phyloP scores from a whole-genome alignment of 2,329 filamentous ascomycete species.

The Aureobasidium sp. region DNA sequence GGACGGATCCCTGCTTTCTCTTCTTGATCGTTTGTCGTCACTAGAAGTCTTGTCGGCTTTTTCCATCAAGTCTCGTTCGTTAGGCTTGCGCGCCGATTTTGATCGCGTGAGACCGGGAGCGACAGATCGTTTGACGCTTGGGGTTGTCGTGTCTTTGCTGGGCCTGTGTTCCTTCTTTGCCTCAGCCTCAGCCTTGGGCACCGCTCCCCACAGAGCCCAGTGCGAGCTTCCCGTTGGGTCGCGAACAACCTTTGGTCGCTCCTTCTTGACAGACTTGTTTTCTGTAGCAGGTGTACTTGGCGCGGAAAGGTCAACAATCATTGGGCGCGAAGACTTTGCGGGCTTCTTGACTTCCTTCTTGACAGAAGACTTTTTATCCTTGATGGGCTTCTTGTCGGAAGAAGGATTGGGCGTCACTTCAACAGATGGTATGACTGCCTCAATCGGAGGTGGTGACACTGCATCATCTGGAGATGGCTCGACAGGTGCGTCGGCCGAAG shows the following conservation, averaged over 20 bases:
- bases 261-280: slow-evolving; percentile 55
- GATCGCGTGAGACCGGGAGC: slow-evolving; percentile 42
- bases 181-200: slow-evolving; percentile 26
- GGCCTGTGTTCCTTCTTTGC: slow-evolving; percentile 35
- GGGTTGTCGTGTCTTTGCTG: slow-evolving; percentile 30
- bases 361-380: slow-evolving; percentile 26
- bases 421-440: slow-evolving; percentile 17
- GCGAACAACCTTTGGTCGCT: slow-evolving; percentile 67
- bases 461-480: slow-evolving; percentile 16
- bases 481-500: slow-evolving; percentile 15
- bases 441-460: slow-evolving; percentile 12
- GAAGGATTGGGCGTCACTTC: background rate
- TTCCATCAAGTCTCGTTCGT: slow-evolving; percentile 39
- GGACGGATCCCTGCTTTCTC: slow-evolving; percentile 33
- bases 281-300: slow-evolving; percentile 41
- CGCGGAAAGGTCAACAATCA: slow-evolving; percentile 6
- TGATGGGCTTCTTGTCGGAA: slow-evolving; percentile 14
- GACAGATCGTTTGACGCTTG: slow-evolving; percentile 31
- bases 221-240: slow-evolving; percentile 46
- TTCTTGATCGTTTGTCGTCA: slow-evolving; percentile 59
- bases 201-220: slow-evolving; percentile 67
- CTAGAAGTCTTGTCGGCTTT: slow-evolving; percentile 47
- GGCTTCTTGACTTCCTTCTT: slow-evolving; percentile 25
- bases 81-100: slow-evolving; percentile 46
- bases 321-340: slow-evolving; percentile 26